Base-by-base conservation (phyloP, 1,284 basidiomycete species). In the Termitomyces sp. region DNA sequence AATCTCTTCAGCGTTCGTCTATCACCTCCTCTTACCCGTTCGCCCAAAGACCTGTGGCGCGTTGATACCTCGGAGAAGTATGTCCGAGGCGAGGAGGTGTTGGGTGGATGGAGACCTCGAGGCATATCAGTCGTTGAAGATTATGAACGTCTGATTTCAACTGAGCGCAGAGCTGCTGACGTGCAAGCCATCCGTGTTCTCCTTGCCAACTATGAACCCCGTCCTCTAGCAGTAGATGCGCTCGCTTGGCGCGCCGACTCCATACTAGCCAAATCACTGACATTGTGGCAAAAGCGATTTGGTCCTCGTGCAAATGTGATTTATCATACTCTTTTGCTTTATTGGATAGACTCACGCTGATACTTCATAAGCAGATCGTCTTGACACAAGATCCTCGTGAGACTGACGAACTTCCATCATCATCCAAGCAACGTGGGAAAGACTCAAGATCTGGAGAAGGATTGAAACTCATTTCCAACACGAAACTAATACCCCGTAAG, bases 41-140 rank as follows among this genome's bases (percentile, higher is more conserved):
- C 88, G 1, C 83, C 92, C 1, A 83, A 84, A 66, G 95, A 98
- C 58, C 78, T 98, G 10, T 98, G 96, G 95, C 78, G 94, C 48
- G 76, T 98, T 50, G 94, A 98, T 72, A 98, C 96, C 1, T 86
- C 90, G 15, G 88, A 91, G 68, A 95, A 93, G 69, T 96, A 95
- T 67, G 93, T 99, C 0, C 80, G 87, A 24, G 94, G 95, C 2
- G 94, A 98, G 67, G 94, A 98, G 65, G 72, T 80, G 2, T 76
- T 98, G 26, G 84, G 81, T 3, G 67, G 75, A 7, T 98, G 96
- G 95, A 88, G 86, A 62, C 86, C 95, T 39, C 80, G 95, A 28
- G 92, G 94, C 5, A 80, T 98, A 9, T 87, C 86, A 1, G 82
- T 94, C 8, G 87, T 99, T 19, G 84, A 93, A 57, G 96, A 98